Evolutionary conservation across 2,329 filamentous ascomycete genomes (phyloP).

Genomic region (Dendrostoma leiphaemia): DNA sequence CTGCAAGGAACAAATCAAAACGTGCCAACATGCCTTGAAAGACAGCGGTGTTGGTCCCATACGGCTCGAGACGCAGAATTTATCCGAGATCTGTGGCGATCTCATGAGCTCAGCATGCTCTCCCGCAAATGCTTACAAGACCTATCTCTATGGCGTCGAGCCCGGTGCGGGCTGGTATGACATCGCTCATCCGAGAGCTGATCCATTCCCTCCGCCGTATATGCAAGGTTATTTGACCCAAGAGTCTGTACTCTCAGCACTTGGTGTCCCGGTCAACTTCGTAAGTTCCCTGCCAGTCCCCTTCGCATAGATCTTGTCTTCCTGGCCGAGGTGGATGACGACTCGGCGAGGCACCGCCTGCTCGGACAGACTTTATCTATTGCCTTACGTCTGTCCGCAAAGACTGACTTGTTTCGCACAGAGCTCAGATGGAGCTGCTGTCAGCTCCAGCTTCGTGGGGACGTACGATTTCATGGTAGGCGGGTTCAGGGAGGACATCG

Average conservation of each 20-base stretch:
- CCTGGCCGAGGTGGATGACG: no score
- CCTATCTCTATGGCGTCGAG: background rate
- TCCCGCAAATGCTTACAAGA: background rate
- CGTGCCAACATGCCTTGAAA: conserved; percentile 41
- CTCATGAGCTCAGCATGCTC: conserved; percentile 26
- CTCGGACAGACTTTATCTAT: no score
- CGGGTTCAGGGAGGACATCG: conserved; percentile 42
- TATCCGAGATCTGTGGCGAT: conserved; percentile 46
- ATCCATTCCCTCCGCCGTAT: conserved; percentile 52
- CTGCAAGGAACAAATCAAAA: conserved; percentile 50
- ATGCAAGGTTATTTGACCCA: conserved; percentile 56
- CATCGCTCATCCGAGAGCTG: conserved; percentile 47
- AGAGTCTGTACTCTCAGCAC: conserved; percentile 51
- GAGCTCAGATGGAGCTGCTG: conserved; percentile 33
- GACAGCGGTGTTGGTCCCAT: background rate
- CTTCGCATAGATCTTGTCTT: no score
- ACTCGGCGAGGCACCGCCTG: no score
- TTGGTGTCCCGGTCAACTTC: conserved; percentile 61
- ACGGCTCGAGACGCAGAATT: conserved; percentile 39
- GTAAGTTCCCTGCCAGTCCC: conserved; percentile 31
- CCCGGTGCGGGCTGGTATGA: conserved; percentile 52
- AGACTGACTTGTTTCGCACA: background rate
- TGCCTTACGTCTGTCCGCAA: no score
- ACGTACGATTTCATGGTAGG: conserved; percentile 31
- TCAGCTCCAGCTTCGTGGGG: conserved; percentile 41